Conservation (phyloP, 352 stramenopile genomes). For the Plasmopara halstedii region DNA sequence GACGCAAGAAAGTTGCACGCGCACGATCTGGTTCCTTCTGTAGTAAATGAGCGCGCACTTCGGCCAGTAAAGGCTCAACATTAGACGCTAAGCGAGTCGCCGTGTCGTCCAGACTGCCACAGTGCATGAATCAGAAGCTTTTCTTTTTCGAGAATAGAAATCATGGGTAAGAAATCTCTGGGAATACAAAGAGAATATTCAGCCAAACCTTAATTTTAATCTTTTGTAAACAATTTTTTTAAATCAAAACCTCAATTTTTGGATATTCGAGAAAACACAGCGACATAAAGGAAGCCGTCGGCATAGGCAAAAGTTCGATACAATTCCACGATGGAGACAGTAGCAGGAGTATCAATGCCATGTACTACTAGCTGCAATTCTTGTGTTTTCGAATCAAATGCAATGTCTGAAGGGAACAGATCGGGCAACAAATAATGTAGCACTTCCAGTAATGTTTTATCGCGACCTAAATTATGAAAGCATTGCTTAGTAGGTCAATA, state of each 20-base stretch:
- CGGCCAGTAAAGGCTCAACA: slow-evolving; percentile 21
- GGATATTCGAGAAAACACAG: slow-evolving; percentile 13
- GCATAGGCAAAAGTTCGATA: slow-evolving; percentile 64
- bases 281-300: slow-evolving; percentile 73
- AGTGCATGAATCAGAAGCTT: slow-evolving; percentile 6
- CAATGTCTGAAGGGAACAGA: slow-evolving; percentile 27
- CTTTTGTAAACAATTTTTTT: not conserved
- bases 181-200: too few species aligned
- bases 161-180: too few species aligned
- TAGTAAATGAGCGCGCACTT: slow-evolving; percentile 35
- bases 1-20: slow-evolving; percentile 42
- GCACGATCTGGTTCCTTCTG: slow-evolving; percentile 50
- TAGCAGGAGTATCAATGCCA: slow-evolving; percentile 37
- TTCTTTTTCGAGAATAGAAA: slow-evolving; percentile 21
- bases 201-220: too few species aligned
- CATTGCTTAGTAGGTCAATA: not conserved
- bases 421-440: slow-evolving; percentile 55
- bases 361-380: slow-evolving; percentile 42
- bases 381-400: not conserved
- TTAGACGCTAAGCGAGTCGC: slow-evolving; percentile 7
- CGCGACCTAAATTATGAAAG: slow-evolving; percentile 16
- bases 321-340: slow-evolving; percentile 48
- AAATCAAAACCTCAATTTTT: not conserved
- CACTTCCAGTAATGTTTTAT: slow-evolving; percentile 43
- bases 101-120: slow-evolving; percentile 3